Evolutionary conservation across 2,329 filamentous ascomycete species (phyloP), one percentile per base, ranked within the genome.

Genomic region (Rhynchosporium graminicola): DNA sequence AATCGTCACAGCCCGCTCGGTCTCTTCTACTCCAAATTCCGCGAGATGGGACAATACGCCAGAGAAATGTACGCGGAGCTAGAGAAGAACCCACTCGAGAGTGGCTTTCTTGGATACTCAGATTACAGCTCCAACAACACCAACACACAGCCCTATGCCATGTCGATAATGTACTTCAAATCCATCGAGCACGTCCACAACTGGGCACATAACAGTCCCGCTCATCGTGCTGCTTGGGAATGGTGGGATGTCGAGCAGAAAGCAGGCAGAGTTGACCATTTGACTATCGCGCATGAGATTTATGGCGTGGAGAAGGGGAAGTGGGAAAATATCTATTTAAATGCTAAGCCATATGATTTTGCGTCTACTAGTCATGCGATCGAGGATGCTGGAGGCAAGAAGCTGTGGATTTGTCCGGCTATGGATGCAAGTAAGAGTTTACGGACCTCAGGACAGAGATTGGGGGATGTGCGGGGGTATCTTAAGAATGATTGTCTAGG

Each of bases 201-300:
- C 15, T 86, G 83, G 65, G 83, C 83, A 1, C 79, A 83, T 57
- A 31, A 38, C 52, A 77, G 76, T 51, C 69, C 75, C 6, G 60
- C 79, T 8, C 84, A 86, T 68, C 76, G 78, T 12, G 71, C 76
- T 43, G 78, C 72, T 0, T 83, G 81, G 82, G 77, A 80, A 52
- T 84, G 79, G 78, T 82, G 78, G 71, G 76, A 77, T 59, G 71
- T 69, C 57, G 71, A 69, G 50, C 29, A 29, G 42, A 43, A 36
- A 68, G 76, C 31, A 64, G 74, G 46, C 67, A 69, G 31, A 42
- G 33, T 59, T 2, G 60, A 63, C 28, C 76, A 82, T 64, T 68
- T 85, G 29, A 77, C 77, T 4, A 80, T 85, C 65, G 85, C 76
- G 63, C 83, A 87, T 69, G 83, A 86, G 76, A 77, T 79, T 0